Evolutionary conservation across 1,284 basidiomycete species (phyloP).

Genomic region (Ganoderma lingzhi): DNA sequence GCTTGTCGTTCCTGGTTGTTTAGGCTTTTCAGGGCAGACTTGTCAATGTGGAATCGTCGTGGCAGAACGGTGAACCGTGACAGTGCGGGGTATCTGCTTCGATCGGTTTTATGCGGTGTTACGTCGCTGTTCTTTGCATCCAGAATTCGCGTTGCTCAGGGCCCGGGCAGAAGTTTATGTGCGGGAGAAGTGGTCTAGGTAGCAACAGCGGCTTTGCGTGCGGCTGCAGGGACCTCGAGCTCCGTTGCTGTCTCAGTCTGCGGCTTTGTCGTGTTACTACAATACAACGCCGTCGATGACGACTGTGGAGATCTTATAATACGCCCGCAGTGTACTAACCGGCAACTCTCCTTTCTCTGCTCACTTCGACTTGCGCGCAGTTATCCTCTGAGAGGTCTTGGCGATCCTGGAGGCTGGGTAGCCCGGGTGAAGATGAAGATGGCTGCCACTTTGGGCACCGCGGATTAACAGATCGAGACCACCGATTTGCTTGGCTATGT

Average conservation of each 20-base stretch:
- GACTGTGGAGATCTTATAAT: background rate
- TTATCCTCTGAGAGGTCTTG: background rate
- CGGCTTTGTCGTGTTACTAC: background rate
- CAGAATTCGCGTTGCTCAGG: background rate
- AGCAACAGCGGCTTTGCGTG: background rate
- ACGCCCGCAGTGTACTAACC: background rate
- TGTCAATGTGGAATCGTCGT: background rate
- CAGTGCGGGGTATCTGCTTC: background rate
- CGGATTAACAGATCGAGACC: slow-evolving; percentile 1
- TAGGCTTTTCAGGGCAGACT: background rate
- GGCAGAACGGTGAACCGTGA: slow-evolving; percentile 6
- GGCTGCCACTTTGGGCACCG: background rate
- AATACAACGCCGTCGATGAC: background rate
- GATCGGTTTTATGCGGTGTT: slow-evolving; percentile 1
- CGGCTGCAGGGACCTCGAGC: background rate
- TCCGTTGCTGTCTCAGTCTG: background rate
- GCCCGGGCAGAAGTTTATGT: background rate
- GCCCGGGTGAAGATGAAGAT: background rate
- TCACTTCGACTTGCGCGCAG: too few relatives aligned
- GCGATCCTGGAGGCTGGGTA: background rate
- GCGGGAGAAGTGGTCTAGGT: background rate
- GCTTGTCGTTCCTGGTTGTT: slow-evolving; percentile 3
- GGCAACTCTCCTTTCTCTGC: background rate
- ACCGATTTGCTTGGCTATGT: slow-evolving; percentile 5
- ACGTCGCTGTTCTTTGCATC: background rate